Evolutionary conservation across 441 rosid species (phyloP), one percentile per base, ranked within the genome.

Genomic region (Adansonia gregorii): DNA sequence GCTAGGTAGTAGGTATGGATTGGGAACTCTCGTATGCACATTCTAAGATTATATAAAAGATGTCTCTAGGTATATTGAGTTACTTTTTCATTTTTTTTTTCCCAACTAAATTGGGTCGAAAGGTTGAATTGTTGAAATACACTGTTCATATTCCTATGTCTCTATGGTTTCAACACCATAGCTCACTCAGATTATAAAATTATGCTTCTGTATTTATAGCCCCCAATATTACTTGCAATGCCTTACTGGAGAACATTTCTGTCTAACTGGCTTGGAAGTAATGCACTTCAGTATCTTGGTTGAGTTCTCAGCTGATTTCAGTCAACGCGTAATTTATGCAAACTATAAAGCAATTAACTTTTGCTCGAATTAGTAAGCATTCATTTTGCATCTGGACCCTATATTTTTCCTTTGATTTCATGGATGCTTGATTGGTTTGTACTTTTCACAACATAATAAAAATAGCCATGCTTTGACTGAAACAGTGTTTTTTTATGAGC

Each of bases 111-210:
- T 72, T 72, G 31, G 39, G 17, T 52, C 52, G 74, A 69, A 48
- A 39, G 5, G 48, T 68, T 68, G 73, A 68, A 24, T 68, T 68
- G 73, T 68, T 48, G 58, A 46, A 48, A 48, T 49, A 3, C 59
- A 15, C 45, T 49, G 73, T 27, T 52, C 63, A 27, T 52, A 31
- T 52, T 52, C 74, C 27, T 69, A 52, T 27, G 9, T 54, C 27
- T 72, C 5, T 54, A 31, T 54, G 22, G 31, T 72, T 72, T 52
- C 61, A 52, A 52, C 54, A 10, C 49, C 63, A 72, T 72, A 39
- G 63, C 10, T 71, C 39, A 45, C n/a, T 66, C 24, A 54, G 24
- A 31, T 54, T n/a, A n/a, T 72, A 54, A 31, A n/a, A 54, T 31
- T 63, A 31, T 54, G 24, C 24, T 52, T 71, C 20, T 35, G 8